Base-by-base conservation (phyloP, 495 filamentous ascomycete genomes). In the Aspergillus bridgeri region DNA sequence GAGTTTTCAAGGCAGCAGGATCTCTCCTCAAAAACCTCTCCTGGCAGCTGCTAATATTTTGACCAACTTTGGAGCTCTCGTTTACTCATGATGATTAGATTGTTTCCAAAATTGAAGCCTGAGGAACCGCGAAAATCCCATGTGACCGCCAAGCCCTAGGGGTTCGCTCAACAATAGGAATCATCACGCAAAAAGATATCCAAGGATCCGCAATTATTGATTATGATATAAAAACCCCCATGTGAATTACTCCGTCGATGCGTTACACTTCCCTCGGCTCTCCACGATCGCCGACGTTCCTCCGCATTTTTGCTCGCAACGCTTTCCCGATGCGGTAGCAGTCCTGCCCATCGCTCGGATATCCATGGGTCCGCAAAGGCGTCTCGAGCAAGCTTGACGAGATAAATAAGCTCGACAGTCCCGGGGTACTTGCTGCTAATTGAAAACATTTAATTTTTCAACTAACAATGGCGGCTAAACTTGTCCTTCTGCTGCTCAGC, bases 401-500 rank as follows among this genome's bases (percentile, higher is more conserved):
- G 13, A 47, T 47, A 47, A 47, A 47, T 47, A 47, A 38, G 9
- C 33, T 15, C 1, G 27, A 29, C 1, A 9, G 11, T 7, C 27
- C 33, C 33, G 13, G 9, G 33, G 8, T 13, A 3, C 33, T 13
- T 2, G 33, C 0, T 53, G 42, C 17, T 8, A 46, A 5, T 46
- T 46, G 21, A 6, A 25, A 3, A 13, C 21, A 7, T 5, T 18
- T 18, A 29, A 9, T 9, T 21, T 2, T 19, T 5, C 2, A 20
- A 57, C 11, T 24, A 46, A 42, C 22, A 47, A 66, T 63, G 60
- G 52, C 18, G 15, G 70, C 70, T 51, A 76, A 65, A 61, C 38
- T 70, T 23, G 9, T 71, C 7, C 72, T 83, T 1, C 75, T 75
- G 8, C 63, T 75, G 5, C 59, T 82, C 43, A 77, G 75, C 46